Conservation (phyloP, 1,139 yeast species). For the Nakaseomyces nivariensis region DNA sequence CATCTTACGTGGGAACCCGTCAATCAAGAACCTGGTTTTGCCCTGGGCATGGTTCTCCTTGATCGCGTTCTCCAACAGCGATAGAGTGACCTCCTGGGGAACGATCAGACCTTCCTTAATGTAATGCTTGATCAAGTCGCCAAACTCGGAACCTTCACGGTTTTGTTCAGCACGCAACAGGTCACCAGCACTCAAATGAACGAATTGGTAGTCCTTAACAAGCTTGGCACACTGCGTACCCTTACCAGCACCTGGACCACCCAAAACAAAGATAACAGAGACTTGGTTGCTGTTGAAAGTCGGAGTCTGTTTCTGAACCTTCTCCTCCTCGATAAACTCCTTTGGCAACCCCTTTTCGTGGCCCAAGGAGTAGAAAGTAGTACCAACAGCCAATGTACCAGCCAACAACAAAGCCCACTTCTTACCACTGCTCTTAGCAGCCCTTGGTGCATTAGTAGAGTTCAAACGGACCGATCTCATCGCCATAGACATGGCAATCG, state of each 20-base stretch:
- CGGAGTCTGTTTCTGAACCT: conserved; percentile 13
- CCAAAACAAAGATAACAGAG: conserved; percentile 78
- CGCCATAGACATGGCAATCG: neutral
- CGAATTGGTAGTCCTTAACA: conserved; percentile 70
- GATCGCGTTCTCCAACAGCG: conserved; percentile 74
- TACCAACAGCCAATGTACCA: conserved; percentile 34
- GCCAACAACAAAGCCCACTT: conserved; percentile 19
- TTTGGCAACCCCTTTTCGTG: conserved; percentile 39
- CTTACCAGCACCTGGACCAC: conserved; percentile 85
- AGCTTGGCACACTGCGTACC: conserved; percentile 91
- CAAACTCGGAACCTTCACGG: conserved; percentile 73
- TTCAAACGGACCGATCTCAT: neutral
- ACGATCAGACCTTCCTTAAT: conserved; percentile 86
- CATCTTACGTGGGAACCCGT: conserved; percentile 97
- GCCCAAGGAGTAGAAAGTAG: conserved; percentile 38
- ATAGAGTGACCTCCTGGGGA: conserved; percentile 91
- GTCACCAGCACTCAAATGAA: conserved; percentile 92
- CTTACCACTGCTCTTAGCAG: conserved; percentile 3
- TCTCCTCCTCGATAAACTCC: conserved; percentile 35
- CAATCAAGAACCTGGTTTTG: conserved; percentile 57
- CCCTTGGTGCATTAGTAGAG: neutral
- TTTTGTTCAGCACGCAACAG: conserved; percentile 83
- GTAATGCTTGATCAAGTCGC: conserved; percentile 72
- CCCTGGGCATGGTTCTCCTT: conserved; percentile 44
- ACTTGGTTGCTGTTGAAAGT: conserved; percentile 56